Conservation (phyloP, 2,329 filamentous ascomycete genomes). For the Beauveria australis region DNA sequence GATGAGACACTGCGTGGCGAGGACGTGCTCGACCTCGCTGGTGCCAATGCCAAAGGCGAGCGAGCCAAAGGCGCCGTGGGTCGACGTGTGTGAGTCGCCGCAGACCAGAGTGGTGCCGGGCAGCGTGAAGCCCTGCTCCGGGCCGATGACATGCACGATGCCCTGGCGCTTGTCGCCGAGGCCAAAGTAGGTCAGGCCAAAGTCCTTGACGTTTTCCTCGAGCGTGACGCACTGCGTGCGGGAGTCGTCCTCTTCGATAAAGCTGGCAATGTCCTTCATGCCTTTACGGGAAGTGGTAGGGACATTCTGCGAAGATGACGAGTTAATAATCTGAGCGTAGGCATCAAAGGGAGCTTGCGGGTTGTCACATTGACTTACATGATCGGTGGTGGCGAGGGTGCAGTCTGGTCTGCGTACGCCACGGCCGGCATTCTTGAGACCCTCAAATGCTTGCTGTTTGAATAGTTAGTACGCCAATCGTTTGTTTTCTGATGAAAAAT, state of each 20-base stretch:
- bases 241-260: slow-evolving; percentile 92
- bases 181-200: slow-evolving; percentile 94
- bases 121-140: slow-evolving; percentile 96
- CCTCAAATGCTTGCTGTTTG: slow-evolving; percentile 87
- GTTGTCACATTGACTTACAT: slow-evolving; percentile 52
- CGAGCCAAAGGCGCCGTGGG: slow-evolving; percentile 91
- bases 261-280: slow-evolving; percentile 87
- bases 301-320: slow-evolving; percentile 59
- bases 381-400: slow-evolving; percentile 92
- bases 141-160: slow-evolving; percentile 96
- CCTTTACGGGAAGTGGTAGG: slow-evolving; percentile 85
- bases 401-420: slow-evolving; percentile 90
- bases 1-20: slow-evolving; percentile 92
- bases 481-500: not conserved
- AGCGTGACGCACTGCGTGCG: slow-evolving; percentile 89
- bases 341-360: too few relatives aligned
- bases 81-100: slow-evolving; percentile 96
- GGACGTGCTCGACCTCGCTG: slow-evolving; percentile 95
- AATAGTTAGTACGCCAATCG: slow-evolving; percentile 4
- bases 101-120: slow-evolving; percentile 96
- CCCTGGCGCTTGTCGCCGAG: slow-evolving; percentile 94
- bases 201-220: slow-evolving; percentile 95
- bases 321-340: too few relatives aligned
- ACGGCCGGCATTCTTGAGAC: slow-evolving; percentile 79
- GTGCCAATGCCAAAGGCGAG: slow-evolving; percentile 97